Evolutionary conservation across 352 stramenopile genomes (phyloP), one percentile per base, ranked within the genome.

Genomic region (Halophytophthora polymorphica): DNA sequence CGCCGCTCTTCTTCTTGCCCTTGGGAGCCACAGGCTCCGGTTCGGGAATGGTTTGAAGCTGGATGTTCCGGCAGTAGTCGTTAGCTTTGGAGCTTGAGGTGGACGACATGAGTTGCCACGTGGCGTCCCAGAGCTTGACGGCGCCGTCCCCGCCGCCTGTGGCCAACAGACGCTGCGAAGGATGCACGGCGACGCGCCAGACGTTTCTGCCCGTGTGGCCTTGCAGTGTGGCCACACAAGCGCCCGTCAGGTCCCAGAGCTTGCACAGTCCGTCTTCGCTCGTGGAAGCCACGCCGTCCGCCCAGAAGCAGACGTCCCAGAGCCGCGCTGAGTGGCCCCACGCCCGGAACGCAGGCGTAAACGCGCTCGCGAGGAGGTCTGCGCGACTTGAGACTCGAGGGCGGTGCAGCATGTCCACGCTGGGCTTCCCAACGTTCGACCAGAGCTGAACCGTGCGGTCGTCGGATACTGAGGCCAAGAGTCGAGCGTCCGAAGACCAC

Each of bases 381-480:
- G 33, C 34, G 37, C 53, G 45, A 28, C 15, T 57, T 25, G 5
- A 40, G 19, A 23, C 37, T 31, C 41, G 33, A 14, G 45, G 12
- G 22, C 31, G 37, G 6, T 59, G 31, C 11, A 70, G 53, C 23
- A 55, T 36, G 5, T 59, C 47, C 10, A 29, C 39, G 23, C 35
- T 69, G 6, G 37, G 34, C n/a, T 15, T 56, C 0, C 34, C 45
- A 23, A 65, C 43, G 31, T 77, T 79, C 2, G 76, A 86, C 83
- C 85, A 95, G 33, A 95, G 67, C 53, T 93, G 83, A 3, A 95
- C 67, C 1, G 85, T 91, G 6, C 85, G 79, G 49, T 95, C 85
- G 44, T 95, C 85, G 23, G 85, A 95, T 7, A 93, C 83, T 10
- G 85, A 93, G n/a, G 73, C 78, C 23, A 95, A 66, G 37, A 72